Percentiles rank a stretch among this genome's conserved stretches.
Evolutionary conservation across 2,329 filamentous ascomycete species (phyloP).

Genomic region (Fusarium sp.): DNA sequence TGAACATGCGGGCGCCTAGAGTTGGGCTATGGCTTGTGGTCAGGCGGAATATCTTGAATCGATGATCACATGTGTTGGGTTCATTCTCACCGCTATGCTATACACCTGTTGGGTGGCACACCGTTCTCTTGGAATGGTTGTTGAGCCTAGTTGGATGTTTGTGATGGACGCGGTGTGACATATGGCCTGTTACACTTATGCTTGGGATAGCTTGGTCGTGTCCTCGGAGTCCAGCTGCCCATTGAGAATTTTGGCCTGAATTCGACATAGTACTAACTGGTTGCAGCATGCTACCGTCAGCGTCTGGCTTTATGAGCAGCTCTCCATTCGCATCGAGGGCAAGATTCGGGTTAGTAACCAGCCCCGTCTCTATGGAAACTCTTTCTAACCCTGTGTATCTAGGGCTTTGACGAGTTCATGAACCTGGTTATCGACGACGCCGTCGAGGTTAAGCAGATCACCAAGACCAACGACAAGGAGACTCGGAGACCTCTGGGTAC

Average conservation of each 20-base stretch:
- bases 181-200: neutral
- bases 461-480: conserved; percentile 82
- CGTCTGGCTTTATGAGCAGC: conserved; percentile 97
- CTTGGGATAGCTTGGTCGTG: neutral
- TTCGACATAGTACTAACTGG: conserved; percentile 34
- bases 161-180: neutral
- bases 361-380: neutral
- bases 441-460: conserved; percentile 87
- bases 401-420: conserved; percentile 99
- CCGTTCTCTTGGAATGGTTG: neutral
- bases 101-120: neutral
- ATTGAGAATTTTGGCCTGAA: neutral
- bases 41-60: neutral
- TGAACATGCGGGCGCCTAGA: neutral
- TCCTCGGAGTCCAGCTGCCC: neutral
- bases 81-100: neutral
- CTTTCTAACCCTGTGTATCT: neutral
- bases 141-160: neutral
- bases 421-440: conserved; percentile 97
- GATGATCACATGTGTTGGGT: neutral
- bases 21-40: neutral
- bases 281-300: conserved; percentile 82
- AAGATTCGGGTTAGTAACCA: conserved; percentile 85
- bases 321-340: conserved; percentile 93
- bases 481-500: conserved; percentile 82